phyloP scores from a whole-genome alignment of 1,139 yeast genomes.

The Eremothecium cymbalariae region DNA sequence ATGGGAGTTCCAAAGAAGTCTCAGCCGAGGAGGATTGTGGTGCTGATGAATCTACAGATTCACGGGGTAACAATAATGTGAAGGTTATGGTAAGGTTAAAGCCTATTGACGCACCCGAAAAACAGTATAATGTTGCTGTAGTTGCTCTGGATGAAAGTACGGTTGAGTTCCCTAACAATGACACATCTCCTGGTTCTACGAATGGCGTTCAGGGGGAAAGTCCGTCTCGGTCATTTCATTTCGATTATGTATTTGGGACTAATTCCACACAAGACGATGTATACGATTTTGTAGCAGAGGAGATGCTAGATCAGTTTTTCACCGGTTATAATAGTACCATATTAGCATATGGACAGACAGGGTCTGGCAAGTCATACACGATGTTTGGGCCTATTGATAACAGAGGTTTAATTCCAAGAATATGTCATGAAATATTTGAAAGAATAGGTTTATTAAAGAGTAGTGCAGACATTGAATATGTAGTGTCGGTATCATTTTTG shows the following conservation, averaged over 20 bases:
- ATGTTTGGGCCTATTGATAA: slow-evolving; percentile 59
- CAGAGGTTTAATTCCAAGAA: slow-evolving; percentile 67
- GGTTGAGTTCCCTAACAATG: neutral
- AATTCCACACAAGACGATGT: slow-evolving; percentile 49
- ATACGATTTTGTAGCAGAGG: slow-evolving; percentile 48
- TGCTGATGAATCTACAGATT: no score
- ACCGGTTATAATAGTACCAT: slow-evolving; percentile 82
- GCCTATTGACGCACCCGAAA: neutral
- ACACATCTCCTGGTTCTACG: neutral
- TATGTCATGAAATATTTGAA: slow-evolving; percentile 57
- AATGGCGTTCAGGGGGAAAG: neutral
- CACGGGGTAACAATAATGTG: slow-evolving; percentile 1
- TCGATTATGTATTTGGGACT: slow-evolving; percentile 57
- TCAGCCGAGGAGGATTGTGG: neutral
- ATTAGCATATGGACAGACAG: slow-evolving; percentile 83
- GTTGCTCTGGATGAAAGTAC: slow-evolving; percentile 2
- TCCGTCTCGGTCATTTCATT: slow-evolving; percentile 41
- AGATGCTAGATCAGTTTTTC: slow-evolving; percentile 53
- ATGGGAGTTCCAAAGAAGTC: slow-evolving; percentile 1
- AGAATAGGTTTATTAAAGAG: slow-evolving; percentile 35
- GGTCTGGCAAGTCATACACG: slow-evolving; percentile 79
- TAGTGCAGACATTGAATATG: slow-evolving; percentile 50
- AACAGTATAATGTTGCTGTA: slow-evolving; percentile 1
- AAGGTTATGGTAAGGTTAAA: slow-evolving; percentile 4
- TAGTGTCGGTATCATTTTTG: slow-evolving; percentile 65